Conservation (phyloP, 176 grass and related monocot genomes). For the Guadua angustifolia region DNA sequence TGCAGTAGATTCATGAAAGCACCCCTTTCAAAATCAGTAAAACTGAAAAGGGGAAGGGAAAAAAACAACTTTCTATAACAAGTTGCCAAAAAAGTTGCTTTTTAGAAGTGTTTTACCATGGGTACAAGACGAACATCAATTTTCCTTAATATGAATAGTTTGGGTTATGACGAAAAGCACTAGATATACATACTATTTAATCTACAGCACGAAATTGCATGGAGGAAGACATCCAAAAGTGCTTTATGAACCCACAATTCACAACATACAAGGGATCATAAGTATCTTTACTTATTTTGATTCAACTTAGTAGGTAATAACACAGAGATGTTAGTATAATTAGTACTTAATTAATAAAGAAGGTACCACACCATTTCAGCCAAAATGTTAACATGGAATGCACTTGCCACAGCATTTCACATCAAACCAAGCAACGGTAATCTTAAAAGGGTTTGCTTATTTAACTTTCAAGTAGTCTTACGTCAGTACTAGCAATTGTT, state of each 20-base stretch:
- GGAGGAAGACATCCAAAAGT: not conserved
- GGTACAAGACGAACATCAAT: not conserved
- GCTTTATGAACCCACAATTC: not conserved
- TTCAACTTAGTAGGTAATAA: not conserved
- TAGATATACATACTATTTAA: not conserved
- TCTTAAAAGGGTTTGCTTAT: not conserved
- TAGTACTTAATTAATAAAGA: not conserved
- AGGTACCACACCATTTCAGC: not conserved
- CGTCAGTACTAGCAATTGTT: not conserved
- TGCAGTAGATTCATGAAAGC: not conserved
- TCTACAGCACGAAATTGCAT: not conserved
- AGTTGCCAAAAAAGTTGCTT: too few relatives aligned
- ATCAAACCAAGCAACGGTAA: not conserved
- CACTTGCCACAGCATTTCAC: not conserved
- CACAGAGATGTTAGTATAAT: not conserved
- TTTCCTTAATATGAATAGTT: not conserved
- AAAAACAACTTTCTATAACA: not conserved
- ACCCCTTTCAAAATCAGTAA: not conserved
- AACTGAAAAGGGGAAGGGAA: not conserved
- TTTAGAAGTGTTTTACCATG: not conserved
- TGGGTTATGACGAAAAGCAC: not conserved
- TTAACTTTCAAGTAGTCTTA: not conserved
- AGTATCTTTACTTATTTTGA: not conserved
- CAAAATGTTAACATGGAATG: not conserved
- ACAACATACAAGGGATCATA: not conserved